Conservation (phyloP, 371 early-diverging fungal species). For the Mucor sp. region DNA sequence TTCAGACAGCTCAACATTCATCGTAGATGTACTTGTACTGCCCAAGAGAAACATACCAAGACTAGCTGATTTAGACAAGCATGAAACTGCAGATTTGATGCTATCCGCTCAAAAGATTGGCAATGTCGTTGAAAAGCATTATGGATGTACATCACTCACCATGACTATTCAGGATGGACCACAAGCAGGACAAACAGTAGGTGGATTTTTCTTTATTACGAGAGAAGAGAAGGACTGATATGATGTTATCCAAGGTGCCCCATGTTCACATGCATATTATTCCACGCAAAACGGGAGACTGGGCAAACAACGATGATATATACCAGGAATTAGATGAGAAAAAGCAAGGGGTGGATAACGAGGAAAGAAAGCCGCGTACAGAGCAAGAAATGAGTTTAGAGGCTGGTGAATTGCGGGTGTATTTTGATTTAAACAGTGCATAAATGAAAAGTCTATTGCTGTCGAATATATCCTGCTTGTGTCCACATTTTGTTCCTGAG, state of each 20-base stretch:
- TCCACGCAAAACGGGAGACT: conserved; percentile 85
- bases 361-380: conserved; percentile 69
- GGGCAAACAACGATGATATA: conserved; percentile 86
- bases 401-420: conserved; percentile 56
- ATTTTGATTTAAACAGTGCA: conserved; percentile 39
- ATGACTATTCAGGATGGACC: conserved; percentile 83
- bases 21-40: conserved; percentile 81
- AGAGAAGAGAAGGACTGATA: not conserved
- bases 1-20: not conserved
- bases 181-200: conserved; percentile 89
- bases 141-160: conserved; percentile 71
- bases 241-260: conserved; percentile 42
- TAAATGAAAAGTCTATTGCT: not conserved
- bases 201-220: not conserved
- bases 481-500: conserved; percentile 22
- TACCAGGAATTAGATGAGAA: conserved; percentile 72
- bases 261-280: conserved; percentile 97
- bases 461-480: conserved; percentile 19
- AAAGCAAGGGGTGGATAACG: conserved; percentile 65
- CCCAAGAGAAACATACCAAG: conserved; percentile 70
- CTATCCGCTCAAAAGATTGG: conserved; percentile 76
- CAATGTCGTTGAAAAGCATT: conserved; percentile 75
- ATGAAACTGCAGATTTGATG: conserved; percentile 83
- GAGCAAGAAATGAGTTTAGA: conserved; percentile 81
- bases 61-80: conserved; percentile 71